Percentiles rank a stretch among this genome's conserved stretches.
These are phyloP conservation scores for Picochlorum costavermella DNA, from an alignment of 139 green algal genomes.

Conservation along the genomic window DNA sequence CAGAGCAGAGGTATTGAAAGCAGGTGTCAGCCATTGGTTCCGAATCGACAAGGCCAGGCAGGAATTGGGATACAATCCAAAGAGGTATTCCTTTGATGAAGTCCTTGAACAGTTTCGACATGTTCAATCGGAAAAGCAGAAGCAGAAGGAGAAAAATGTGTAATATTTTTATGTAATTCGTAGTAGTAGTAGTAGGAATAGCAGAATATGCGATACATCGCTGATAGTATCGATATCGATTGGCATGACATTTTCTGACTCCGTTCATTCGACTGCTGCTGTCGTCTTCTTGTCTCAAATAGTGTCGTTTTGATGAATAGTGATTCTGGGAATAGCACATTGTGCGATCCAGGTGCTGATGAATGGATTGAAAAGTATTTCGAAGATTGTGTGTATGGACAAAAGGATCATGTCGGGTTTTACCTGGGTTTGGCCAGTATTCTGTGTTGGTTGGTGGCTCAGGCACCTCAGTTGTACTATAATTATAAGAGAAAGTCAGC, in stretches of 20 bases:
- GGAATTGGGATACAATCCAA: constrained; percentile 13
- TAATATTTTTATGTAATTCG: no score
- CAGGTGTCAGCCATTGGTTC: constrained; percentile 14
- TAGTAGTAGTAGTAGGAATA: no score
- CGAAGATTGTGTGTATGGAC: constrained; percentile 24
- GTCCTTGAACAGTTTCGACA: constrained; percentile 16
- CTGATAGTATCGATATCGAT: no score
- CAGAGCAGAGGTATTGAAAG: constrained; percentile 17
- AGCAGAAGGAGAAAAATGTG: no score
- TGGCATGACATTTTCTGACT: no score
- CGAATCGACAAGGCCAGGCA: constrained; percentile 5
- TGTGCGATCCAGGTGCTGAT: constrained; percentile 18
- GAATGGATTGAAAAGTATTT: constrained; percentile 18
- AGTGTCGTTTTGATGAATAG: neutral
- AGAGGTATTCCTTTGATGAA: constrained; percentile 1
- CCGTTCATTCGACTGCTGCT: no score
- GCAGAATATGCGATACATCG: no score
- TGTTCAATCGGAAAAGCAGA: no score
- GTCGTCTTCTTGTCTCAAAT: no score
- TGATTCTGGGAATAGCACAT: neutral
- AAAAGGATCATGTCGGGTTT: constrained; percentile 59
- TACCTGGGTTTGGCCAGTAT: constrained; percentile 37
- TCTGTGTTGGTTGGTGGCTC: constrained; percentile 51
- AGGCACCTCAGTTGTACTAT: constrained; percentile 71
- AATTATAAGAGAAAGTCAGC: constrained; percentile 70